Evolutionary conservation across 2,329 filamentous ascomycete genomes (phyloP).

Genomic region (Aspergillus flavus): DNA sequence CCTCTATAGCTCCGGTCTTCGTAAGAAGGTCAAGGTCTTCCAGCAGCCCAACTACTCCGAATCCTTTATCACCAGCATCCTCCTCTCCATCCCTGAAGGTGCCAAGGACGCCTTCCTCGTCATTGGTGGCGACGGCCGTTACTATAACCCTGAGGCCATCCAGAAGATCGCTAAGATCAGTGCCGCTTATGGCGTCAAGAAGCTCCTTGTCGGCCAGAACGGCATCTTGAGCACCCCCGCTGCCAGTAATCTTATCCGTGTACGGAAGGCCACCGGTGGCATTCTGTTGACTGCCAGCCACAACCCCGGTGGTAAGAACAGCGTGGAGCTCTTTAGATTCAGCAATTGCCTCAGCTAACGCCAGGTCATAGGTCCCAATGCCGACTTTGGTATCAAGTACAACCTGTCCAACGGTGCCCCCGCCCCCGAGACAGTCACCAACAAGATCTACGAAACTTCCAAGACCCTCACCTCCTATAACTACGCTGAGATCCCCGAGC

Average conservation of each 20-base stretch:
- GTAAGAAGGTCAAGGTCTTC: constrained; percentile 98
- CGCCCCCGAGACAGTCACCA: constrained; percentile 92
- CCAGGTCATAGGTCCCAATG: constrained; percentile 68
- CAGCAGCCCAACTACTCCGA: constrained; percentile 95
- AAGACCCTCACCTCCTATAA: constrained; percentile 93
- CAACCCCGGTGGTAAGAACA: constrained; percentile 84
- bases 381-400: constrained; percentile 99
- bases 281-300: constrained; percentile 97
- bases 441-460: constrained; percentile 94
- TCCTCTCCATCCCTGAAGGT: constrained; percentile 95
- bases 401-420: constrained; percentile 96
- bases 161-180: constrained; percentile 97
- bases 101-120: constrained; percentile 86
- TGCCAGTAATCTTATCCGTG: constrained; percentile 92
- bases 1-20: constrained; percentile 79
- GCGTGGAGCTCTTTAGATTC: neutral
- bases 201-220: constrained; percentile 92
- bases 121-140: constrained; percentile 95
- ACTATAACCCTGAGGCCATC: constrained; percentile 94
- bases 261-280: constrained; percentile 91
- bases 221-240: constrained; percentile 96
- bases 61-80: constrained; percentile 89
- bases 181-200: constrained; percentile 97
- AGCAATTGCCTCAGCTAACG: neutral
- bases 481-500: constrained; percentile 79